Evolutionary conservation across 495 filamentous ascomycete genomes (phyloP), one percentile per base, ranked within the genome.

Genomic region (Terfezia boudieri): DNA sequence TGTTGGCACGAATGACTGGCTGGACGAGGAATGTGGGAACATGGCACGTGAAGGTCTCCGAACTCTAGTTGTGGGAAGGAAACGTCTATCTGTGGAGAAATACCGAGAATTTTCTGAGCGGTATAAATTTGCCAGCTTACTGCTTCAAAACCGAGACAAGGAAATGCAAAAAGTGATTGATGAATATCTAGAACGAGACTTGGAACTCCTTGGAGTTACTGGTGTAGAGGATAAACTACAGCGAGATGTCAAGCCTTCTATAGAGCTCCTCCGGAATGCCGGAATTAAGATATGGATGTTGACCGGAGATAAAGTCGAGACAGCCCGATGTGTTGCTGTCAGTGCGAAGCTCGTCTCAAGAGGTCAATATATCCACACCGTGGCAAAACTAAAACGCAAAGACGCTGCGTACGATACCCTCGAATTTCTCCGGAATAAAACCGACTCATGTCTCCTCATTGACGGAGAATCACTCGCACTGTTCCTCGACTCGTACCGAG

Each of bases 201-300:
- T 96, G 2, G 90, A 96, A 64, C 74, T 99, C 20, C 75, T 95
- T 2, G 92, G 92, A 11, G 88, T 99, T 12, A 99, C 92, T 1
- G 92, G 92, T 54, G 92, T 99, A 1, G 92, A 99, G 66, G 92
- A 99, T 66, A 92, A 92, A 57, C 72, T 99, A 22, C 92, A 99
- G 65, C 77, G 77, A 53, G 86, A 94, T 68, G 92, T 99, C 63
- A 96, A 95, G 63, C 82, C 88, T 4, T 89, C 84, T 1, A 74
- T 99, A 8, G 92, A 99, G 63, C 74, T 96, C 12, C 78, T 99
- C 48, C 83, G 92, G 56, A 96, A 99, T 65, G 92, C 92, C 9
- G 92, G 92, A n/a, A 85, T 99, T 64, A 95, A 94, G 69, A 94
- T 96, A 54, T 99, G 92, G 92, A 99, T 99, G 92, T 71, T 99